A percentile compares a stretch with the other conserved stretches of the same genome.
These are phyloP conservation scores for Hyparrhenia diplandra DNA, from an alignment of 176 grass and related monocot genomes.

Conservation along the genomic window DNA sequence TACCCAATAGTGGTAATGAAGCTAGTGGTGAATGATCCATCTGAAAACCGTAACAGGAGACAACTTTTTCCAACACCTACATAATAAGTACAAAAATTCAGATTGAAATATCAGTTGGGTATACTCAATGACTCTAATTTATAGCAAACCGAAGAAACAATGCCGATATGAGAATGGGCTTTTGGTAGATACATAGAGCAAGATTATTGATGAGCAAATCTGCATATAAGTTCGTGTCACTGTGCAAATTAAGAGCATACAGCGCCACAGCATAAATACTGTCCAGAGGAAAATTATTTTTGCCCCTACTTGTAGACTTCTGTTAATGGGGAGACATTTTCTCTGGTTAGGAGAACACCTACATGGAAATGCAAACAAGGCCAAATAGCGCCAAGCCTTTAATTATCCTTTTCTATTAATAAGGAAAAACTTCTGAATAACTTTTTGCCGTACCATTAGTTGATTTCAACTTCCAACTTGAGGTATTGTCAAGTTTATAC, in stretches of 20 bases:
- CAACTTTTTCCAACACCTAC: constrained; percentile 72
- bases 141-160: background rate
- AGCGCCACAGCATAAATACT: background rate
- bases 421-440: background rate
- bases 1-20: constrained; percentile 69
- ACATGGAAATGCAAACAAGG: background rate
- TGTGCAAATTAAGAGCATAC: background rate
- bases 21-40: constrained; percentile 65
- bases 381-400: background rate
- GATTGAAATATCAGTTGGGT: background rate
- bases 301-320: background rate
- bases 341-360: background rate
- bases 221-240: background rate
- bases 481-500: background rate
- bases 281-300: background rate
- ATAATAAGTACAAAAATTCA: background rate
- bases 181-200: background rate
- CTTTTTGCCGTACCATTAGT: background rate
- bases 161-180: background rate
- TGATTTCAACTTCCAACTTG: background rate
- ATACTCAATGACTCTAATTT: background rate
- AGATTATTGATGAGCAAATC: background rate
- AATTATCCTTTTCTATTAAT: background rate
- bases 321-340: background rate
- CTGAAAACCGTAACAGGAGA: constrained; percentile 58